Base-by-base conservation (phyloP, 345 rosid genomes). In the Lepidium sativum region DNA sequence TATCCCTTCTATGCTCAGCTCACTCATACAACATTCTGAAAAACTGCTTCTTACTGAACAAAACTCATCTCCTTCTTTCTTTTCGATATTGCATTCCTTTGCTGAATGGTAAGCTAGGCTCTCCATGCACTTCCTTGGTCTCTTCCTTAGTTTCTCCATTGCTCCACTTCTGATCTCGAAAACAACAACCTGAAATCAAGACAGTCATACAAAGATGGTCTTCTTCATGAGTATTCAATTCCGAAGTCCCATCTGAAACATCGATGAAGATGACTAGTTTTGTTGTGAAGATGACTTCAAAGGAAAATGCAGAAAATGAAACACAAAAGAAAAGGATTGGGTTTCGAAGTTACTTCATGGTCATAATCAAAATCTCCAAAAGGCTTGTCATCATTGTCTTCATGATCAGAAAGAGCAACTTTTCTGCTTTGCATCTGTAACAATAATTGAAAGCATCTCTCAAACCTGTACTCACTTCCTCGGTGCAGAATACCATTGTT, bases 81-180 rank as follows among this genome's bases (percentile, higher is more conserved):
- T 66, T 4, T 66, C 72, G 7, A 68, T 37, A 51, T 49, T 59
- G 1, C 31, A 7, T 50, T 54, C 78, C 18, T 77, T 73, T 14
- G 65, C 40, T 6, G 47, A 57, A 11, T 79, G 76, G 48, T 81
- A 81, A 49, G 79, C 67, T 56, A 82, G 63, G 55, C 80, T 77
- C 18, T 81, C 90, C 3, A 77, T 65, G n/a, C 70, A 32, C 13
- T 63, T 48, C 55, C 60, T 78, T 8, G 84, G 65, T 78, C 69
- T 87, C 53, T 80, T 78, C 80, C 80, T 86, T 69, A 79, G 67
- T 73, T 86, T 94, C 75, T 84, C 97, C 88, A 85, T 82, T 1
- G 91, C 96, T 33, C 81, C 65, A 6, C 78, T 84, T 56, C 83
- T 82, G 23, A 92, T 89, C 71, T 79, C 83, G 13, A 83, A 87